phyloP scores from a whole-genome alignment of 164 flowering plant genomes.

The Platanus orientalis region DNA sequence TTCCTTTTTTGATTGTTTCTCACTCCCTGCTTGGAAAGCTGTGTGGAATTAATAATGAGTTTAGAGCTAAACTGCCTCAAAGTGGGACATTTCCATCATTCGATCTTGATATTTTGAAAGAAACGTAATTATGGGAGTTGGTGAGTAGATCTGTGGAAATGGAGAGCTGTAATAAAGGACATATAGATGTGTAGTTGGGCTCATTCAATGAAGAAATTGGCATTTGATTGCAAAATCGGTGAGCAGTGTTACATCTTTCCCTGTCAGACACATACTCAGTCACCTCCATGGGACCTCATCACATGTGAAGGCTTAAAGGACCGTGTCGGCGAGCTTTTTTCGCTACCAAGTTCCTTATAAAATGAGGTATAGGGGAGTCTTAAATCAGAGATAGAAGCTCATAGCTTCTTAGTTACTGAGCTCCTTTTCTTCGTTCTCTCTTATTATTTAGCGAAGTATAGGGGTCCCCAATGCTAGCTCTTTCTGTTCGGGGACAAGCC shows the following conservation, averaged over 20 bases:
- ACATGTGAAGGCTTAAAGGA: constrained; percentile 40
- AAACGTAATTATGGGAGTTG: no score
- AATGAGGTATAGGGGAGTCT: neutral
- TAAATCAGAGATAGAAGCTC: neutral
- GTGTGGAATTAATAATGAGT: no score
- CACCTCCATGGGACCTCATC: constrained; percentile 24
- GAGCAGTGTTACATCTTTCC: constrained; percentile 14
- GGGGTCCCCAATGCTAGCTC: constrained; percentile 30
- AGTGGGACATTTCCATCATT: no score
- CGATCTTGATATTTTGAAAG: no score
- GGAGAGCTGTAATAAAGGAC: no score
- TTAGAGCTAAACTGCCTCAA: no score
- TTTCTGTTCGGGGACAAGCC: constrained; percentile 19
- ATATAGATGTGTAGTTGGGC: constrained; percentile 33
- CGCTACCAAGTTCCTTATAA: neutral
- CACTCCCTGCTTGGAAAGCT: no score
- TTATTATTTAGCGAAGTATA: neutral
- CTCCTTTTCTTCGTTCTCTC: neutral
- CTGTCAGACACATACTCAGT: neutral
- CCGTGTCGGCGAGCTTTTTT: constrained; percentile 19
- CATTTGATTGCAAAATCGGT: constrained; percentile 9
- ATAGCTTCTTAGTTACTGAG: neutral
- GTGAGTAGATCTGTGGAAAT: no score
- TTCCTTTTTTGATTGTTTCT: no score
- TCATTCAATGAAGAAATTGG: constrained; percentile 40